Evolutionary conservation across 78 protist species (phyloP).

Genomic region (Anaeramoeba ignava): DNA sequence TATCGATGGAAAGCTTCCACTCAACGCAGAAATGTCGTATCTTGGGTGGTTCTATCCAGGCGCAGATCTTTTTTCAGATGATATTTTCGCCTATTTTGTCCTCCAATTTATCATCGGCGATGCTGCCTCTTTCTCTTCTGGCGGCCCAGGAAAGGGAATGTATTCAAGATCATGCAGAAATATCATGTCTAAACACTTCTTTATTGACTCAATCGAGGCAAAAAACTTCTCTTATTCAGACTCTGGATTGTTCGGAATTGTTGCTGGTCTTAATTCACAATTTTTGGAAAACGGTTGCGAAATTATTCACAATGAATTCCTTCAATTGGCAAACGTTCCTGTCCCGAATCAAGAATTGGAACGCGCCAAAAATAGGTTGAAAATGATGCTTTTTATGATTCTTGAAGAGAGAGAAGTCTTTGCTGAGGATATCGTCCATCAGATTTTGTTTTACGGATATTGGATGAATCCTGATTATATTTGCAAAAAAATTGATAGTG

Average conservation of each 20-base stretch:
- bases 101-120: constrained; percentile 37
- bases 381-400: constrained; percentile 22
- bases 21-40: too few species aligned
- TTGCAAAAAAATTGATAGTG: constrained; percentile 26
- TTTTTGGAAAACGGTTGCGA: constrained; percentile 6
- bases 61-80: too few species aligned
- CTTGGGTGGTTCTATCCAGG: too few species aligned
- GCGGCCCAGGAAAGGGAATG: constrained; percentile 52
- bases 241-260: constrained; percentile 14
- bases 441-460: not conserved
- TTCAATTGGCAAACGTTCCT: not conserved
- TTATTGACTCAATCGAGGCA: constrained; percentile 12
- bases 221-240: constrained; percentile 11
- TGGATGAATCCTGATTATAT: constrained; percentile 27
- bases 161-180: constrained; percentile 21
- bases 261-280: constrained; percentile 10
- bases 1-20: too few species aligned
- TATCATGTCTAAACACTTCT: too few species aligned
- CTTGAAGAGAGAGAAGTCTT: constrained; percentile 27
- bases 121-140: constrained; percentile 33
- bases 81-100: too few species aligned
- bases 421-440: constrained; percentile 34
- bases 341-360: not conserved
- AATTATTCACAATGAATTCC: constrained; percentile 5
- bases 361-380: constrained; percentile 29